Base-by-base conservation (phyloP, 495 filamentous ascomycete species). In the Penicillium tannophilum region DNA sequence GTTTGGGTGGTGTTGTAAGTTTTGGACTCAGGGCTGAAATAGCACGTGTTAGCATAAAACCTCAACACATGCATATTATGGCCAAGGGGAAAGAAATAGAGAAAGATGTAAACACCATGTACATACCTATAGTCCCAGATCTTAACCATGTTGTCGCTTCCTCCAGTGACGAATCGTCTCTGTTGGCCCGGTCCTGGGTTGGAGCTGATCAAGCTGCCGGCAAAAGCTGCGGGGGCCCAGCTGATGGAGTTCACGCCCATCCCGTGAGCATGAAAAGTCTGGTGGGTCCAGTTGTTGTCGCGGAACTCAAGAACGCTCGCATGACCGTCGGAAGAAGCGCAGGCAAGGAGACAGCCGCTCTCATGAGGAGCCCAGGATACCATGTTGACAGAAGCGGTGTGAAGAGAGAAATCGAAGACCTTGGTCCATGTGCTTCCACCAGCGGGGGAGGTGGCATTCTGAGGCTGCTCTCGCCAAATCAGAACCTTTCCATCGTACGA, bases 301-400 rank as follows among this genome's bases (percentile, higher is more conserved):
- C 91, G 91, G 81, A 98, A 97, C 74, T 97, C 93, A 52, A 98
- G 85, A 14, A 99, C 92, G 45, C 84, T 88, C 62, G 97, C 92
- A 69, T 89, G 90, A 65, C 95, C 95, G 66, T 99, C 94, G 30
- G 88, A 92, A 31, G 88, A 92, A 30, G 95, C 94, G 76, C 91
- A 96, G 47, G 94, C 94, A 62, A 99, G 88, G 52, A 97, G 84
- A 72, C 93, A 97, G 62, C 94, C 94, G 39, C 86, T 85, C 78
- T 98, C 94, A 74, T 97, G 93, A 1, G 94, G 95, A n/a, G 91
- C 86, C 94, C 93, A 97, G 52, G 91, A 86, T 54, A 99, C 88
- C 72, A 95, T 90, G 79, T 99, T 99, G 55, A 97, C 93, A 51
- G 88, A 91, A 41, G 93, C 93, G 69, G 92, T 92, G 82, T 97